Percentiles rank a stretch among this genome's conserved stretches.
Evolutionary conservation across 768 basidiomycete species (phyloP).

Genomic region (Sarcodon sp.): DNA sequence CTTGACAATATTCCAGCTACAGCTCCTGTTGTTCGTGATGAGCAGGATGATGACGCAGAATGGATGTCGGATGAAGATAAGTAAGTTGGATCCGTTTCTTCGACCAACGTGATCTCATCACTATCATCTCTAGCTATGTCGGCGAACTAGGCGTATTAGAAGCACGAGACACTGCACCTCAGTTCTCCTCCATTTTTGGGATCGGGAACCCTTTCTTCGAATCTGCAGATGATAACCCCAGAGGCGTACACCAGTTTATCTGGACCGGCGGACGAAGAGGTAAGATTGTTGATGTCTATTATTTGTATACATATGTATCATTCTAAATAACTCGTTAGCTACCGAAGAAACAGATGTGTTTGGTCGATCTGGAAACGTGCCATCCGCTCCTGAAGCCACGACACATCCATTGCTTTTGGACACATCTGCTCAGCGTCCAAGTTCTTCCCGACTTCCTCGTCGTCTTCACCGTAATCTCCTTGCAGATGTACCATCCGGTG

Average conservation of each 20-base stretch:
- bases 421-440: slow-evolving; percentile 28
- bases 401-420: slow-evolving; percentile 79
- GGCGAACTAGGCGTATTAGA: slow-evolving; percentile 20
- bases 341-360: slow-evolving; percentile 52
- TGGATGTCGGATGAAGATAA: slow-evolving; percentile 49
- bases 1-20: neutral
- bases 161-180: slow-evolving; percentile 11
- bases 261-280: slow-evolving; percentile 25
- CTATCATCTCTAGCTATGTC: slow-evolving; percentile 10
- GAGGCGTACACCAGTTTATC: slow-evolving; percentile 18
- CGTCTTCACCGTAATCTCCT: slow-evolving; percentile 41
- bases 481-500: slow-evolving; percentile 25
- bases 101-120: slow-evolving; percentile 1
- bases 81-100: neutral
- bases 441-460: slow-evolving; percentile 33
- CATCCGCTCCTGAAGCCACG: slow-evolving; percentile 50
- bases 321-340: slow-evolving; percentile 1
- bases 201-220: slow-evolving; percentile 19
- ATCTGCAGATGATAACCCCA: slow-evolving; percentile 24
- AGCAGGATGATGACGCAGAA: slow-evolving; percentile 49
- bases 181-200: neutral
- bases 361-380: slow-evolving; percentile 41
- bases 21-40: slow-evolving; percentile 20
- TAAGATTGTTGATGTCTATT: slow-evolving; percentile 14
- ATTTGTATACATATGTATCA: neutral